Evolutionary conservation across 1,284 basidiomycete genomes (phyloP), one percentile per base, ranked within the genome.

Genomic region (Xanthoconium separans): DNA sequence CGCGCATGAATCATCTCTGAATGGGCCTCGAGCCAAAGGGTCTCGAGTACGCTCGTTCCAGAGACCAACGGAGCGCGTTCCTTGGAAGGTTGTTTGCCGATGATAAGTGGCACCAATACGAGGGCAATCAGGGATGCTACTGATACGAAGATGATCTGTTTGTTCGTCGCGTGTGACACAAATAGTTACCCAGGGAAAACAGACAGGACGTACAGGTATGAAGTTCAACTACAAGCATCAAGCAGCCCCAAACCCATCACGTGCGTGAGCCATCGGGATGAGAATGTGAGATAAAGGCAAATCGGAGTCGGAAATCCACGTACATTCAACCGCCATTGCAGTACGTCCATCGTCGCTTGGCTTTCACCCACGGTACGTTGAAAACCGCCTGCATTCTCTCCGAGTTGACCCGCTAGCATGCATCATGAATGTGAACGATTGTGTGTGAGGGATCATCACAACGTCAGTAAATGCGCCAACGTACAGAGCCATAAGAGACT

Each of bases 11-110:
- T 22, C 5, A 2, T 16, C 12, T 50, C 49, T 2, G 34, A 44
- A 2, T 37, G 31, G 8, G 49, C 33, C 22, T 31, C 42, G 12
- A 44, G 42, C 49, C 49, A 44, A 20, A 48, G 37, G 15, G 29
- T 31, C 47, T 48, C 37, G 49, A 50, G 48, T 6, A 50, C 41
- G 8, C 48, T 43, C 31, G 48, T 50, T 22, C 33, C 41, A 34
- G 41, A 29, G 20, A 36, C 11, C 16, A 29, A 20, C 16, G 31
- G n/a, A 4, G n/a, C 0, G 12, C 4, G n/a, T 34, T 43, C 31
- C 36, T 43, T 15, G 4, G n/a, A 40, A 5, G 31, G 22, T 29
- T 18, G 18, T 16, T 44, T 43, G 15, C 42, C 42, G 15, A 44
- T 30, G 1, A 41, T 22, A 30, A 41, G 41, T 13, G 37, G n/a